Evolutionary conservation across 345 rosid species (phyloP).

Genomic region (Camelina hispida): DNA sequence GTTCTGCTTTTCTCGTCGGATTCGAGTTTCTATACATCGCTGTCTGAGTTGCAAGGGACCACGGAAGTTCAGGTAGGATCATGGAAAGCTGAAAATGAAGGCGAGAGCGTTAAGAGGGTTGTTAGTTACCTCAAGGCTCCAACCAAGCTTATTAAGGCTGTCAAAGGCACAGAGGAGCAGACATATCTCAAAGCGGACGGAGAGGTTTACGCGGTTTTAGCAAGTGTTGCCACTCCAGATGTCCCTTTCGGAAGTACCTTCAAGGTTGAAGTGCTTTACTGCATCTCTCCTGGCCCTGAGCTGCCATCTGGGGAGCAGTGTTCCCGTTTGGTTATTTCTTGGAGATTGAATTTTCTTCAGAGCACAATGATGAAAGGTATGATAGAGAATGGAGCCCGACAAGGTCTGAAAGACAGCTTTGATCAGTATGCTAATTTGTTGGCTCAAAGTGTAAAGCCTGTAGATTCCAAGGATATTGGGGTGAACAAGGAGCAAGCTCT

Average conservation of each 20-base stretch:
- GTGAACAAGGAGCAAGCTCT: constrained; percentile 82
- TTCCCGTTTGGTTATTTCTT: constrained; percentile 81
- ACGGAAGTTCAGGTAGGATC: constrained; percentile 76
- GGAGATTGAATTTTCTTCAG: constrained; percentile 89
- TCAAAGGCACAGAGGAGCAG: constrained; percentile 87
- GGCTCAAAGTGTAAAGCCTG: constrained; percentile 71
- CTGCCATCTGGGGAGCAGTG: constrained; percentile 75
- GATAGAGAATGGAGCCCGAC: constrained; percentile 92
- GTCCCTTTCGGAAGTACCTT: constrained; percentile 83
- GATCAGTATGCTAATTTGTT: constrained; percentile 68
- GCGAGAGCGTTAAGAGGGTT: constrained; percentile 66
- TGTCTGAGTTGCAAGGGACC: constrained; percentile 74
- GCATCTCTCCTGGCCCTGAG: constrained; percentile 83
- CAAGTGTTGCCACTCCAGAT: constrained; percentile 83
- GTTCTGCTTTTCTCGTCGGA: constrained; percentile 71
- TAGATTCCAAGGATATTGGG: constrained; percentile 80
- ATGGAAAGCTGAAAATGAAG: constrained; percentile 70
- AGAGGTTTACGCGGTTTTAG: constrained; percentile 64
- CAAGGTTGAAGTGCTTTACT: constrained; percentile 68
- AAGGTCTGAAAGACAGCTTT: constrained; percentile 80
- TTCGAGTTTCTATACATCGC: constrained; percentile 60
- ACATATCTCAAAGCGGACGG: constrained; percentile 77
- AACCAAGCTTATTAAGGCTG: constrained; percentile 77
- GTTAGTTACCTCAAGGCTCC: constrained; percentile 78
- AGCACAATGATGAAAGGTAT: constrained; percentile 92